Evolutionary conservation across 495 filamentous ascomycete genomes (phyloP).

Genomic region (Penicillium samsonianum): DNA sequence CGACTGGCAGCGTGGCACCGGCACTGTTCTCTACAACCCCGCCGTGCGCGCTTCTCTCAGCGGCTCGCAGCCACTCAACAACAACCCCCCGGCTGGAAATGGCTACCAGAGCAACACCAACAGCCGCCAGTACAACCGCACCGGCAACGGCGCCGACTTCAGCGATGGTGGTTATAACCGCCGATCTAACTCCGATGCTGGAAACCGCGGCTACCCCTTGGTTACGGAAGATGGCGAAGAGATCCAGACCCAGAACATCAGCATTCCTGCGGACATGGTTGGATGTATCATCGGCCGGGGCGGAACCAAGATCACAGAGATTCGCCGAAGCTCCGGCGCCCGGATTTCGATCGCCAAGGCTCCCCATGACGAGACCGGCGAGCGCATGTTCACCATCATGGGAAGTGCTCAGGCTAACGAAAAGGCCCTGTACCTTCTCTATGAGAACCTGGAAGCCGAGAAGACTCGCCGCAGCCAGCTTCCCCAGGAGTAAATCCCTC

Average conservation of each 20-base stretch:
- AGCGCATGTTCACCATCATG: slow-evolving; percentile 99
- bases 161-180: slow-evolving; percentile 76
- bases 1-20: slow-evolving; percentile 94
- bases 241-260: slow-evolving; percentile 98
- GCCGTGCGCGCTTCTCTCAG: slow-evolving; percentile 77
- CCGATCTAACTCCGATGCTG: slow-evolving; percentile 78
- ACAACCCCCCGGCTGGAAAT: slow-evolving; percentile 39
- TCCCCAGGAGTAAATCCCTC: slow-evolving; percentile 61
- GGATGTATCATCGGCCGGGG: slow-evolving; percentile 96
- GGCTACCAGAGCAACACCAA: slow-evolving; percentile 48
- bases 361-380: slow-evolving; percentile 93
- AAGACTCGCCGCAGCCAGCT: slow-evolving; percentile 91
- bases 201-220: slow-evolving; percentile 70
- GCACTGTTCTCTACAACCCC: slow-evolving; percentile 96
- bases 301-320: slow-evolving; percentile 96
- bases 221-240: slow-evolving; percentile 95
- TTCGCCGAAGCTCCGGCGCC: slow-evolving; percentile 91
- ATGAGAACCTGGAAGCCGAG: slow-evolving; percentile 98
- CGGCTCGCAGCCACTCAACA: slow-evolving; percentile 42
- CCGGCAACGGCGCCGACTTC: slow-evolving; percentile 96
- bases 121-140: slow-evolving; percentile 80
- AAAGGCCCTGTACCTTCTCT: slow-evolving; percentile 91
- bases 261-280: slow-evolving; percentile 98
- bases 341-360: slow-evolving; percentile 98
- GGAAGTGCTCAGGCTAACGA: slow-evolving; percentile 89